Evolutionary conservation across 2,329 filamentous ascomycete genomes (phyloP), one percentile per base, ranked within the genome.

Genomic region (Hymenoscyphus linearis): DNA sequence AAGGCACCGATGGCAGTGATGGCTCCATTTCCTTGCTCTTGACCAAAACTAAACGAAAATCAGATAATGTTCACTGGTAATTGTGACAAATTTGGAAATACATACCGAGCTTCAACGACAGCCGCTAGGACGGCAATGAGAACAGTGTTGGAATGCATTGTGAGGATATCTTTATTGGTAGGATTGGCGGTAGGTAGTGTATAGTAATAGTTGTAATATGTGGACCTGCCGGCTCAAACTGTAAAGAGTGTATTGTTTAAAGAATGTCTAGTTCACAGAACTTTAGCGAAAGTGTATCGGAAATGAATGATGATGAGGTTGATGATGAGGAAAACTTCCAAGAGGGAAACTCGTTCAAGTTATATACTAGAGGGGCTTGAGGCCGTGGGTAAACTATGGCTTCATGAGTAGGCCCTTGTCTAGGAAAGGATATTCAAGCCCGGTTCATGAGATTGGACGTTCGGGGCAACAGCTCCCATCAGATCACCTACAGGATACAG

Each of bases 1-100:
- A 88, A 79, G 31, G 78, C 78, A 54, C 74, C 72, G 65, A 88
- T 81, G 61, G 79, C 81, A 26, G 75, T 69, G 57, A 86, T 84
- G 56, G 85, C 80, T 52, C 77, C 67, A 58, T 67, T 63, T 35
- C 62, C 67, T 68, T 86, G 82, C 73, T 89, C 86, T 74, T 87
- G 84, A 53, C 81, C 82, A 72, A 89, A 88, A 66, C 86, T 69
- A 53, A 37, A 25, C 10, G 6, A 37, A 31, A 27, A 55, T 67
- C 53, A 62, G 57, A 26, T 40, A 50, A 37, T 34, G 50, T 4
- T 12, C 12, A 59, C 26, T 5, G 31, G 1, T 31, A 31, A 31
- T 31, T 31, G 16, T 16, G n/a, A 25, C 12, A 3, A 34, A 16
- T 16, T 25, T 26, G 16, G 50, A 16, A 44, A 25, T 12, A 44